A percentile compares a stretch with the other conserved stretches of the same genome.
Evolutionary conservation across 441 rosid species (phyloP).

Genomic region (Breynia disticha): DNA sequence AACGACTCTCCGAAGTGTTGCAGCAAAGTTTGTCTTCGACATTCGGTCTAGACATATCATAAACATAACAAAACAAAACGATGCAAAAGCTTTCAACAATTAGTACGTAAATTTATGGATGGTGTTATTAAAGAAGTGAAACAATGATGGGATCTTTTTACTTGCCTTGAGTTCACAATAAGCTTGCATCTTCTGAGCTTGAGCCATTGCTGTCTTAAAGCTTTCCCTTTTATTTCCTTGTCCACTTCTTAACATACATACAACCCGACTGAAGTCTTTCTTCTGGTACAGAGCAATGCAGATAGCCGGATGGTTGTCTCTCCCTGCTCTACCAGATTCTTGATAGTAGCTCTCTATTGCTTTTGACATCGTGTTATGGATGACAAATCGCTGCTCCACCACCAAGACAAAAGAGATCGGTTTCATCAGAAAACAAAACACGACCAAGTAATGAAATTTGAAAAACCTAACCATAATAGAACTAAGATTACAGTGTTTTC

Average conservation of each 20-base stretch:
- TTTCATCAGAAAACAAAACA: not conserved
- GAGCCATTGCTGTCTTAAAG: slow-evolving; percentile 81
- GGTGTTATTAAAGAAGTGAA: no score
- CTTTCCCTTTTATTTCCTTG: slow-evolving; percentile 53
- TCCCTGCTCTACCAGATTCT: slow-evolving; percentile 96
- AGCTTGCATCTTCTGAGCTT: slow-evolving; percentile 79
- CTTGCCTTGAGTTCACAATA: slow-evolving; percentile 91
- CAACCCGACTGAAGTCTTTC: slow-evolving; percentile 93
- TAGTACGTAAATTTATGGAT: no score
- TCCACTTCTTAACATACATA: slow-evolving; percentile 85
- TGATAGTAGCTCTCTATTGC: slow-evolving; percentile 91
- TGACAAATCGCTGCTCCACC: slow-evolving; percentile 59
- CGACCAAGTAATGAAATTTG: not conserved
- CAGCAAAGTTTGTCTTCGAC: slow-evolving; percentile 74
- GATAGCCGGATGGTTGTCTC: slow-evolving; percentile 60
- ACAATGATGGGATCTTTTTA: not conserved
- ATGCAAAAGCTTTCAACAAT: not conserved
- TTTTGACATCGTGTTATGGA: slow-evolving; percentile 89
- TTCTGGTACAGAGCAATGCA: slow-evolving; percentile 82
- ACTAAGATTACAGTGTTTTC: slow-evolving; percentile 1
- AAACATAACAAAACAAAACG: slow-evolving; percentile 14
- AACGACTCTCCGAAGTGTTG: slow-evolving; percentile 78
- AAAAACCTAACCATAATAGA: not conserved
- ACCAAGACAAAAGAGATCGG: not conserved
- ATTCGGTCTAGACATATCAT: slow-evolving; percentile 46